Evolutionary conservation across 805 yeast genomes (phyloP), one percentile per base, ranked within the genome.

Genomic region (Candida taoyuanica): DNA sequence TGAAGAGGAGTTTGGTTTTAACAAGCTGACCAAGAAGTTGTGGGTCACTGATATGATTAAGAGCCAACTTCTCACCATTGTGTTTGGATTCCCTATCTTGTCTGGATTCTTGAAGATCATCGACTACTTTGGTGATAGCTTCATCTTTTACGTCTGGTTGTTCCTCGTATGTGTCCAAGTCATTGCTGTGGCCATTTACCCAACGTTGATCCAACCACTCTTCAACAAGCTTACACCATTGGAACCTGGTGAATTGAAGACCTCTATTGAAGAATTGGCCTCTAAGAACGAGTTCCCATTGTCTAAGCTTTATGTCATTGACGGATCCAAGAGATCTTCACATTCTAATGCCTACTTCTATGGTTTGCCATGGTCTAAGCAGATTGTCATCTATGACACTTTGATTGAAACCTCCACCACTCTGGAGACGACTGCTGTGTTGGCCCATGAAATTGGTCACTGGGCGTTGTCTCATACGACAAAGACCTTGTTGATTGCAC

Each of bases 391-490:
- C 31, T 93, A 71, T 58, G 99, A 93, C 54, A 93, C 97, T 8
- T 74, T 93, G 65, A 81, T 93, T 47, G 78, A 85, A 44, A 82
- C 85, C 42, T 80, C 88, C 24, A 65, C 88, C 21, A 73, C 76
- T 20, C 74, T 73, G 30, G 95, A 93, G 63, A 85, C 88, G 29
- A 86, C 88, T 36, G 97, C 98, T 36, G 96, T 93, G 1, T 71
- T 91, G 48, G 98, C 95, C n/a, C 99, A 93, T 58, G 99, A 93
- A 67, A 82, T 93, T 50, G 99, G 99, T 36, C 99, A 93, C 62
- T 93, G 99, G 99, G 81, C 82, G 53, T 72, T 84, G 59, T 79
- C 83, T 42, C 99, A 93, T 62, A 82, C 89, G 44, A 68, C 89
- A n/a, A 80, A 79, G 58, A 74, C 82, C 71, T 63, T 93, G 54